Evolutionary conservation across 768 basidiomycete genomes (phyloP).

Genomic region (Russula griseocarnosa): DNA sequence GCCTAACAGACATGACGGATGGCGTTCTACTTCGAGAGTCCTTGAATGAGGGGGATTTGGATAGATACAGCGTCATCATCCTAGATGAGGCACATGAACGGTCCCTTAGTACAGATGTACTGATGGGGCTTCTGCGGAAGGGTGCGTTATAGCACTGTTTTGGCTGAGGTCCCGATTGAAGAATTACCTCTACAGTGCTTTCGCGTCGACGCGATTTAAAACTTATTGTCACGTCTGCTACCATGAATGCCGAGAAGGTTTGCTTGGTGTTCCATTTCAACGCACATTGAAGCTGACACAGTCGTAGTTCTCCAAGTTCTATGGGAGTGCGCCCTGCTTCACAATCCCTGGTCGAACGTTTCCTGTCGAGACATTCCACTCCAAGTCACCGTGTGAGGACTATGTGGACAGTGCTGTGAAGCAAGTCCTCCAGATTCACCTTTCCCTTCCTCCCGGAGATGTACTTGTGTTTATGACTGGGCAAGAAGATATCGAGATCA

Average conservation of each 20-base stretch:
- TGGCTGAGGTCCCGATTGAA: constrained; percentile 2
- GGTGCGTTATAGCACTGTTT: constrained; percentile 48
- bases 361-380: constrained; percentile 93
- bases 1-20: constrained; percentile 86
- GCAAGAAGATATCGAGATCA: constrained; percentile 97
- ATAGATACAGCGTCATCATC: constrained; percentile 94
- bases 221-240: constrained; percentile 96
- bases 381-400: constrained; percentile 97
- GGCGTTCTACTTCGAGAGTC: constrained; percentile 98
- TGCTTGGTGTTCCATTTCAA: constrained; percentile 6
- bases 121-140: constrained; percentile 94
- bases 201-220: constrained; percentile 90
- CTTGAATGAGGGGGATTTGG: constrained; percentile 95
- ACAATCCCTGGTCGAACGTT: constrained; percentile 95
- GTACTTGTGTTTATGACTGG: constrained; percentile 99
- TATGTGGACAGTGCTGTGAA: constrained; percentile 98
- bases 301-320: constrained; percentile 90
- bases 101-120: constrained; percentile 93
- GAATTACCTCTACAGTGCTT: constrained; percentile 44
- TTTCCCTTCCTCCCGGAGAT: constrained; percentile 89
- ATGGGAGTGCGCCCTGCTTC: constrained; percentile 90
- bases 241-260: constrained; percentile 99
- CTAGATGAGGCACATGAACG: constrained; percentile 99
- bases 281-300: not conserved
- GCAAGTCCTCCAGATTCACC: constrained; percentile 94